phyloP scores from a whole-genome alignment of 1,284 basidiomycete species.

The Polyporus tsugae region DNA sequence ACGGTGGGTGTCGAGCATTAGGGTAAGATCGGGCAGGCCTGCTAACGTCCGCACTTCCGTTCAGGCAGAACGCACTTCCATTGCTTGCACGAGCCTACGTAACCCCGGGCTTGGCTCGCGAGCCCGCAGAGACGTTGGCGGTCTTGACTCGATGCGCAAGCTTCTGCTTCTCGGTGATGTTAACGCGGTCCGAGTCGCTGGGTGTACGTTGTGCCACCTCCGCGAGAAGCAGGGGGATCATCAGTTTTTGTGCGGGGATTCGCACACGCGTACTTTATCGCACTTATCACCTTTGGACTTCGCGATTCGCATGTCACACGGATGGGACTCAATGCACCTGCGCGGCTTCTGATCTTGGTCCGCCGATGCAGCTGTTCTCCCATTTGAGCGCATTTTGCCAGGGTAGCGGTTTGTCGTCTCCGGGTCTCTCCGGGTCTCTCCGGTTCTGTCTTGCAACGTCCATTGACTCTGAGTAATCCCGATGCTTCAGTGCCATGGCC shows the following conservation, averaged over 20 bases:
- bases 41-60: background rate
- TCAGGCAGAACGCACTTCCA: background rate
- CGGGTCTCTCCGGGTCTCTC: no score
- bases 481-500: background rate
- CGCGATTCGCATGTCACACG: background rate
- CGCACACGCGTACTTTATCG: background rate
- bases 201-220: background rate
- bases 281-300: constrained; percentile 7
- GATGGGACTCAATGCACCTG: background rate
- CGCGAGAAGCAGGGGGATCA: constrained; percentile 2
- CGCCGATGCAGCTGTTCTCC: background rate
- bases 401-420: background rate
- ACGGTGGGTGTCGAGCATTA: background rate
- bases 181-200: background rate
- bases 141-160: background rate
- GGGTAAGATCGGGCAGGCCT: background rate
- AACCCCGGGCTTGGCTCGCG: background rate
- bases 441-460: background rate
- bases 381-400: background rate
- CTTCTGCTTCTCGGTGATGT: background rate
- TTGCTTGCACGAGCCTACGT: background rate
- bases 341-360: background rate
- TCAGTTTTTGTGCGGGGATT: background rate
- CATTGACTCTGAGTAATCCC: background rate
- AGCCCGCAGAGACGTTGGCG: background rate